Base-by-base conservation (phyloP, 2,329 filamentous ascomycete genomes). In the Albophoma yamanashiensis region DNA sequence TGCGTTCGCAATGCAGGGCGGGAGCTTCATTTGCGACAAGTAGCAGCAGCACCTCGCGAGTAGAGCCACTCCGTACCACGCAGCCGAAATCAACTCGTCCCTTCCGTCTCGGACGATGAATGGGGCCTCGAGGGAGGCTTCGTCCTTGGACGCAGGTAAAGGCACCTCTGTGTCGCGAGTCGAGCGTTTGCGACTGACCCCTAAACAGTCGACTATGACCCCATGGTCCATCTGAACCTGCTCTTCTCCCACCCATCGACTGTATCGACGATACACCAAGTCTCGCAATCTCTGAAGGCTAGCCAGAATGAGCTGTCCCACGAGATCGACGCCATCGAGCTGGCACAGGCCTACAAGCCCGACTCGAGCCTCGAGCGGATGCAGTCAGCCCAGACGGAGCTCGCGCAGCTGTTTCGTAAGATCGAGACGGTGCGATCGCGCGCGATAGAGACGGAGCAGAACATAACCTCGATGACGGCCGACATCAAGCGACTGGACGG, bases 381-480 rank as follows among this genome's bases (percentile, higher is more conserved):
- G 78, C 89, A 95, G 76, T 86, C 88, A 57, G 92, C 94, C 53
- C 93, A 97, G 76, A 83, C 86, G 60, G 94, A 97, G 76, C 85
- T 99, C 63, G 89, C 89, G 22, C 87, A 89, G 66, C 85, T 99
- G 45, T 97, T 99, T 79, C 86, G 87, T 68, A 96, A 95, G 77
- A 97, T 99, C 73, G 93, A 97, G 73, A 89, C 87, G 65, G 93
- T 99, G 59, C 89, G 92, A 59, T 88, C 88, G 67, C 86, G 93
- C 58, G 94, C 94, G 43, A 84, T 95, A 67, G 87, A 92, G 79
- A 97, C 94, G 25, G 94, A 99, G 75, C 88, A 92, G 72, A 89
- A 92, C 65, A 99, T 99, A 71, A 97, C 93, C 55, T 92, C 92
- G 66, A 99, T 99, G 94, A 99, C 94, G 62, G 92, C 94, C 61